Evolutionary conservation across 371 early-diverging fungal species (phyloP).

Genomic region (Encephalitozoon romaleae): DNA sequence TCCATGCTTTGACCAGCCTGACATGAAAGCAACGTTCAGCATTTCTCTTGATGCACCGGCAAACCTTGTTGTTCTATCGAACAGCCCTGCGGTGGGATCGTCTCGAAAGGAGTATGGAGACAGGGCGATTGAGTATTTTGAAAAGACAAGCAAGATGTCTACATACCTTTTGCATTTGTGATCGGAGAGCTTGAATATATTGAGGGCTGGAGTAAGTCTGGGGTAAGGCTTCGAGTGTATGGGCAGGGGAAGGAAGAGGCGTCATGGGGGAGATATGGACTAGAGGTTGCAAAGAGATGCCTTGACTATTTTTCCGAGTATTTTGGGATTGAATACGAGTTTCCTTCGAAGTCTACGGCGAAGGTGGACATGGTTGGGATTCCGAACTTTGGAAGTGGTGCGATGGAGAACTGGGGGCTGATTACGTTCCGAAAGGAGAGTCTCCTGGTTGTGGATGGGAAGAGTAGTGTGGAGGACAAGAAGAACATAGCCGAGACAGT

Average conservation of each 20-base stretch:
- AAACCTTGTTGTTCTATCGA: constrained; percentile 68
- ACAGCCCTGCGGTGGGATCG: constrained; percentile 65
- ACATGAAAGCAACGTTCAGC: constrained; percentile 76
- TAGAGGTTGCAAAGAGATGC: constrained; percentile 66
- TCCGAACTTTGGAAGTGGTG: constrained; percentile 73
- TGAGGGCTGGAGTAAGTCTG: constrained; percentile 66
- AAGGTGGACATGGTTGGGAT: constrained; percentile 80
- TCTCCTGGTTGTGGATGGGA: constrained; percentile 66
- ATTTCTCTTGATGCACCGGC: constrained; percentile 67
- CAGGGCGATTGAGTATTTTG: constrained; percentile 61
- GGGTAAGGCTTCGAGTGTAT: constrained; percentile 68
- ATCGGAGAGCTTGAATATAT: constrained; percentile 78
- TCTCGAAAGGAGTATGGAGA: constrained; percentile 64
- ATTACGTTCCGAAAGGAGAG: constrained; percentile 75
- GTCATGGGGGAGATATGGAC: constrained; percentile 68
- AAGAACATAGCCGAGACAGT: constrained; percentile 72
- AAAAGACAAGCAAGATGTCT: constrained; percentile 74
- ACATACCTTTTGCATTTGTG: constrained; percentile 79
- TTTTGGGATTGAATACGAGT: constrained; percentile 71
- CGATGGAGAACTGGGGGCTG: constrained; percentile 80
- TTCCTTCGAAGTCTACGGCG: constrained; percentile 60
- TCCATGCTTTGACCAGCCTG: constrained; percentile 82
- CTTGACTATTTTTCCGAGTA: constrained; percentile 72
- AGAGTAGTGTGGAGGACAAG: constrained; percentile 65
- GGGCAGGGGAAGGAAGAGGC: constrained; percentile 65